phyloP scores from a whole-genome alignment of 2,329 filamentous ascomycete species.

The Cladosporium sp. region DNA sequence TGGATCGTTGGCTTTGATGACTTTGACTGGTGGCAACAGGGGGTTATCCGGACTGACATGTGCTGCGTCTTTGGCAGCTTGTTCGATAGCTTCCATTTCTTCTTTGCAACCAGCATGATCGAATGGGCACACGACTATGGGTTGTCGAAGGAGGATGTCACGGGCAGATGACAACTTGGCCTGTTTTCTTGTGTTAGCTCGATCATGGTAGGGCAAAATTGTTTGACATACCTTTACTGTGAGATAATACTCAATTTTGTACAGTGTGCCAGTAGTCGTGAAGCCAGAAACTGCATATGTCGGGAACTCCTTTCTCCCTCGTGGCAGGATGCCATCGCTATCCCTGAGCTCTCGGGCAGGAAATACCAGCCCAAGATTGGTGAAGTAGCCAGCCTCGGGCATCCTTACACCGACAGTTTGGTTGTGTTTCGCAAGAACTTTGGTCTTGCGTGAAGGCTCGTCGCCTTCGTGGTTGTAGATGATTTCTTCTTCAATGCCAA shows the following conservation, averaged over 20 bases:
- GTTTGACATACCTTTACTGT: conserved; percentile 70
- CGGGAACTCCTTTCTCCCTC: conserved; percentile 82
- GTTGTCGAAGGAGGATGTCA: conserved; percentile 84
- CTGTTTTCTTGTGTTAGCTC: conserved; percentile 44
- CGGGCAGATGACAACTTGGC: conserved; percentile 81
- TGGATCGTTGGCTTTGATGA: conserved; percentile 73
- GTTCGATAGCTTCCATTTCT: conserved; percentile 97
- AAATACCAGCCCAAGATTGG: conserved; percentile 86
- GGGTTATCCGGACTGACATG: conserved; percentile 85
- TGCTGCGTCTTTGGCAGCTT: conserved; percentile 87
- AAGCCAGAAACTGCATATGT: conserved; percentile 86
- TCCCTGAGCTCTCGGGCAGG: conserved; percentile 86
- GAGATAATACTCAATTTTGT: conserved; percentile 97
- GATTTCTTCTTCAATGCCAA: conserved; percentile 93
- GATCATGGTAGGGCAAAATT: too few species aligned
- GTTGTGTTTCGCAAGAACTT: conserved; percentile 77
- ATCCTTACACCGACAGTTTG: conserved; percentile 78
- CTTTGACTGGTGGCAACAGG: conserved; percentile 80
- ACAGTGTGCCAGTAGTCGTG: conserved; percentile 87
- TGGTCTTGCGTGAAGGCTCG: conserved; percentile 85
- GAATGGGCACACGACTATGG: conserved; percentile 91
- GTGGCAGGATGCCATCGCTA: conserved; percentile 77
- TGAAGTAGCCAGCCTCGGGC: conserved; percentile 87
- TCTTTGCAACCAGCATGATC: conserved; percentile 96
- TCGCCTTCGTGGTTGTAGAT: conserved; percentile 98